Evolutionary conservation across 495 filamentous ascomycete genomes (phyloP).

Genomic region (Aspergillus kassunensis): DNA sequence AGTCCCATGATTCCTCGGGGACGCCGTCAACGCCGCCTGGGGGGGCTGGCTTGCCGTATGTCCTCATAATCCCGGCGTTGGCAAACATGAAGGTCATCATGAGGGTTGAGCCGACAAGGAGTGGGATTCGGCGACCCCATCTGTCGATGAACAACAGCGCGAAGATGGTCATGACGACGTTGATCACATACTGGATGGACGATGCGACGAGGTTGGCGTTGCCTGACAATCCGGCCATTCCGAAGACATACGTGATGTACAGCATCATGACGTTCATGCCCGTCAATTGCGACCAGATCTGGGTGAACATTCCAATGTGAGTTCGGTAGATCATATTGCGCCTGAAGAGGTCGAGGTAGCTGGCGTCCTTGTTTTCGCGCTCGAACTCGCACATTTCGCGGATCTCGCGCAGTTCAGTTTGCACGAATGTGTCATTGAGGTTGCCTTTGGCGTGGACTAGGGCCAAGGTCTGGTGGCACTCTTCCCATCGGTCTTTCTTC

Average conservation of each 20-base stretch:
- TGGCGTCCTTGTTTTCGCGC: slow-evolving; percentile 53
- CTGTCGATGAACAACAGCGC: slow-evolving; percentile 55
- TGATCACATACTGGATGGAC: slow-evolving; percentile 68
- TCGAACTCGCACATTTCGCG: slow-evolving; percentile 66
- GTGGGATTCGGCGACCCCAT: slow-evolving; percentile 59
- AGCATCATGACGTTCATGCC: slow-evolving; percentile 82
- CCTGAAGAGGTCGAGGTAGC: slow-evolving; percentile 64
- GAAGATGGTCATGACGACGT: slow-evolving; percentile 50
- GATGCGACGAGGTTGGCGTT: slow-evolving; percentile 50
- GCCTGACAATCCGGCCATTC: slow-evolving; percentile 35
- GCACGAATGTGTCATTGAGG: slow-evolving; percentile 56
- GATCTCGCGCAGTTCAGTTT: slow-evolving; percentile 65
- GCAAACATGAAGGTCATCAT: slow-evolving; percentile 67
- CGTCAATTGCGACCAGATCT: slow-evolving; percentile 80
- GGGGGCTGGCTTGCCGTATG: slow-evolving; percentile 44
- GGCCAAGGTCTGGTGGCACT: slow-evolving; percentile 58
- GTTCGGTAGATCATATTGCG: slow-evolving; percentile 71
- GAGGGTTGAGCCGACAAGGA: slow-evolving; percentile 61
- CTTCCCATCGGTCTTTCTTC: slow-evolving; percentile 71
- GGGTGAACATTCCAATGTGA: slow-evolving; percentile 65
- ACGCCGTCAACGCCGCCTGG: slow-evolving; percentile 38
- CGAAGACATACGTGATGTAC: slow-evolving; percentile 38
- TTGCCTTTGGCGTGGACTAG: slow-evolving; percentile 72
- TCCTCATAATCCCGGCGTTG: slow-evolving; percentile 63
- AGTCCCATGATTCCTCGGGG: slow-evolving; percentile 30